Evolutionary conservation across 345 rosid species (phyloP), one percentile per base, ranked within the genome.

Genomic region (Rhizophora apiculata): DNA sequence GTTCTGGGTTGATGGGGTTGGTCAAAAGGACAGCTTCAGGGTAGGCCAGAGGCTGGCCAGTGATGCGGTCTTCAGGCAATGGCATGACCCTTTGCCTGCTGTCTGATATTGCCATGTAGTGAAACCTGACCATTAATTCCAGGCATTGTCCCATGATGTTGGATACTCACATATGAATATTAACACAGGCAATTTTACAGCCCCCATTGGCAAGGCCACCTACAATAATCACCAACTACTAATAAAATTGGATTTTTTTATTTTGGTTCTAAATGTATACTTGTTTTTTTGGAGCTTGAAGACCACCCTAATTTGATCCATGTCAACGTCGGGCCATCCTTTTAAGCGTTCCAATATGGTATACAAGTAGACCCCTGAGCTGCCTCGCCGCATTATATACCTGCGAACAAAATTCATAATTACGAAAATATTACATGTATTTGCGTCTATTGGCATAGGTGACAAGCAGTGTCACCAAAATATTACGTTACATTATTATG

Each of bases 11-110:
- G 20, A 1, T 8, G 6, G 70, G 20, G 13, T 32, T 3, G n/a
- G 61, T 65, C 55, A 72, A 36, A n/a, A 49, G 60, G 11, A 67
- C 70, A 59, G 76, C 70, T 60, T 72, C 76, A 60, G 76, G 70
- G 21, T 72, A 72, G 20, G 66, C 70, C 26, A 72, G 34, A 21
- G 52, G 16, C 2, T 19, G n/a, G 8, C 76, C 51, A 1, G 27
- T 32, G 6, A 5, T 20, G 27, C 65, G 70, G 36, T 72, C 76
- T 5, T 26, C 69, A 0, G 68, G 26, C 6, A 64, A 60, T 18
- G 76, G 76, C 76, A 72, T 72, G 52, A 18, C n/a, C 43, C 61
- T 72, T 20, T 72, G 69, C 0, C n/a, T 51, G 3, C 49, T n/a
- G 29, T 72, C 70, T 6, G 75, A 57, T 5, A 72, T 36, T 8